phyloP scores from a whole-genome alignment of 192 early-diverging fungal genomes.

The Cladochytrium replicatum region DNA sequence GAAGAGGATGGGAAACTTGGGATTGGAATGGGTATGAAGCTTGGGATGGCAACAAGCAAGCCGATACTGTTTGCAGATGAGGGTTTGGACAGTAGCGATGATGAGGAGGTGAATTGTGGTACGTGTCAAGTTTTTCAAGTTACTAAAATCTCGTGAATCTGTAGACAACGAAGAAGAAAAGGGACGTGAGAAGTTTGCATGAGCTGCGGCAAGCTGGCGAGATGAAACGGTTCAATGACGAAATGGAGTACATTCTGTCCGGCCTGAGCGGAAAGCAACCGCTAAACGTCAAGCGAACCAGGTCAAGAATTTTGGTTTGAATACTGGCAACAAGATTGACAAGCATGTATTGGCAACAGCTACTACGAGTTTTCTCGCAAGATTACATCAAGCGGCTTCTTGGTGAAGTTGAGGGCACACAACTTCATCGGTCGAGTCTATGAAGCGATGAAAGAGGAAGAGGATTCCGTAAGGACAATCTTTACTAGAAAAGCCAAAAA shows the following conservation, averaged over 20 bases:
- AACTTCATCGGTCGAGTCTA: constrained; percentile 32
- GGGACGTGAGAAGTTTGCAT: constrained; percentile 37
- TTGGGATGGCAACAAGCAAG: no score
- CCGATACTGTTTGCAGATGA: no score
- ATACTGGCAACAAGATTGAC: not conserved
- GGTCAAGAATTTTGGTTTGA: constrained; percentile 18
- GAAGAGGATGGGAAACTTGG: no score
- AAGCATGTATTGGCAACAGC: constrained; percentile 7
- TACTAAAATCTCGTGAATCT: constrained; percentile 13
- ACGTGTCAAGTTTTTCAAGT: not conserved
- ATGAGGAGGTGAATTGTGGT: constrained; percentile 10
- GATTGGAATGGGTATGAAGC: no score
- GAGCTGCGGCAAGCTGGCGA: constrained; percentile 49
- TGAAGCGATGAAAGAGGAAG: constrained; percentile 14
- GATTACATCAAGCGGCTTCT: constrained; percentile 30
- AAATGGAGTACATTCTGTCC: constrained; percentile 49
- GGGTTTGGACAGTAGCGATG: constrained; percentile 17
- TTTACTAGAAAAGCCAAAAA: not conserved
- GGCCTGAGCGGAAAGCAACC: constrained; percentile 35
- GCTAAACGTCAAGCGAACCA: constrained; percentile 31
- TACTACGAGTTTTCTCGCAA: constrained; percentile 42
- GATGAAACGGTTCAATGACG: constrained; percentile 43
- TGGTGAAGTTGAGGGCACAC: constrained; percentile 23
- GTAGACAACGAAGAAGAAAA: no score
- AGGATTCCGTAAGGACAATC: constrained; percentile 24